Conservation (phyloP, 1,284 basidiomycete species). For the Malassezia sympodialis region DNA sequence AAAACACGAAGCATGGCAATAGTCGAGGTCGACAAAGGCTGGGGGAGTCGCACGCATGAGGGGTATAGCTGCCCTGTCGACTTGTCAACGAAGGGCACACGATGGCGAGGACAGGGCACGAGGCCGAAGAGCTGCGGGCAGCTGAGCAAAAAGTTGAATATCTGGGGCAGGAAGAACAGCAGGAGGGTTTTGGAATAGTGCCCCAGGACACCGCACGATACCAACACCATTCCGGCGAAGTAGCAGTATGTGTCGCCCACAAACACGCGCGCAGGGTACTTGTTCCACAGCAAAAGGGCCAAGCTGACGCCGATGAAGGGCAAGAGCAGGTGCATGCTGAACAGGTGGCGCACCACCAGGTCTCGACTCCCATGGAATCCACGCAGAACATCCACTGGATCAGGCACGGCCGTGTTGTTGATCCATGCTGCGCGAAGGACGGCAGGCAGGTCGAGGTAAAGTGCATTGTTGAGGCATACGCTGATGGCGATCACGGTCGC, state of each 20-base stretch:
- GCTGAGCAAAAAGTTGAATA: slow-evolving; percentile 91
- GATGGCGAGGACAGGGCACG: slow-evolving; percentile 84
- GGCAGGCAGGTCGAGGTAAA: slow-evolving; percentile 55
- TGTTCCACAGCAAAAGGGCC: slow-evolving; percentile 56
- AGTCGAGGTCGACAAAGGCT: background rate
- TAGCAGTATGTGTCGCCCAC: slow-evolving; percentile 98
- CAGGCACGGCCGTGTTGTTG: slow-evolving; percentile 1
- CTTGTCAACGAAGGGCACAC: slow-evolving; percentile 58
- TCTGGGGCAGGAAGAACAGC: slow-evolving; percentile 92
- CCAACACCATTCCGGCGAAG: slow-evolving; percentile 58
- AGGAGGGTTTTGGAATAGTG: slow-evolving; percentile 95
- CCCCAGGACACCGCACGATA: slow-evolving; percentile 51
- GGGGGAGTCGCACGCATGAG: slow-evolving; percentile 9
- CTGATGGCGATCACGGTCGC: slow-evolving; percentile 83
- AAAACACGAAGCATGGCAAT: slow-evolving; percentile 18
- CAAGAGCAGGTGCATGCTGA: slow-evolving; percentile 91
- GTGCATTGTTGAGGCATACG: slow-evolving; percentile 77
- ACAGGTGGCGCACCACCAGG: slow-evolving; percentile 78
- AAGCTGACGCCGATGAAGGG: slow-evolving; percentile 80
- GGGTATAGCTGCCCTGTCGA: slow-evolving; percentile 1
- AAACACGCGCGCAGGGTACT: slow-evolving; percentile 81
- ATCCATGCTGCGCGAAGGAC: slow-evolving; percentile 23
- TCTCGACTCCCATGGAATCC: slow-evolving; percentile 50
- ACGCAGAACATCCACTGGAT: slow-evolving; percentile 51
- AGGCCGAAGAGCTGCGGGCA: slow-evolving; percentile 89